A percentile compares a stretch with the other conserved stretches of the same genome.
Conservation (phyloP, 2,329 filamentous ascomycete genomes). For the Aurifilum marmelostoma region DNA sequence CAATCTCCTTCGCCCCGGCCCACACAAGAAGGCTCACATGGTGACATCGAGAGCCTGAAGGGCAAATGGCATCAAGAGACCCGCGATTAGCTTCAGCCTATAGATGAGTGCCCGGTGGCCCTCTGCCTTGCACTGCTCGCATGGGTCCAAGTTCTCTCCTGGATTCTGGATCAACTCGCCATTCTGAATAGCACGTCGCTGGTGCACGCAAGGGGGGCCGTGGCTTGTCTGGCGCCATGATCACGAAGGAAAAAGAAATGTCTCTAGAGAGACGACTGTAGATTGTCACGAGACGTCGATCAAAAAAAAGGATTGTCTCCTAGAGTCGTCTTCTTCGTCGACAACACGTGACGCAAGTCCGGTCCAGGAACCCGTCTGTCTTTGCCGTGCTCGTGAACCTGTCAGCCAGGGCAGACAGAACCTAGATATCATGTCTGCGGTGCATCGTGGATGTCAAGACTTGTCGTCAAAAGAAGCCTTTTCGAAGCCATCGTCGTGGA, state of each 20-base stretch:
- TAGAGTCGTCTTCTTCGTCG: neutral
- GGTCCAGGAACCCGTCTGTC: neutral
- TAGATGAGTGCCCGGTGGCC: slow-evolving; percentile 20
- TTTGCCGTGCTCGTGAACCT: neutral
- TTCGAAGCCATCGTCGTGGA: neutral
- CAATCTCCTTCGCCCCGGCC: neutral
- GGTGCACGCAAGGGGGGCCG: slow-evolving; percentile 16
- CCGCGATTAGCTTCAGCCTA: slow-evolving; percentile 34
- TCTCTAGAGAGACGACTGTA: no score
- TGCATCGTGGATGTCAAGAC: neutral
- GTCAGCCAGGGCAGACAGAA: neutral
- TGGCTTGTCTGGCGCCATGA: slow-evolving; percentile 18
- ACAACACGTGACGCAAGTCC: neutral
- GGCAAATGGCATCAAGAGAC: slow-evolving; percentile 62
- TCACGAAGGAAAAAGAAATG: neutral
- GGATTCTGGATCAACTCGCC: neutral
- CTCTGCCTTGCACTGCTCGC: slow-evolving; percentile 20
- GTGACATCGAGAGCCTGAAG: slow-evolving; percentile 49
- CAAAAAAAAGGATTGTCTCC: neutral
- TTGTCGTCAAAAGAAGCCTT: neutral
- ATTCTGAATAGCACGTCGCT: slow-evolving; percentile 15
- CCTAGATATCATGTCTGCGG: slow-evolving; percentile 1
- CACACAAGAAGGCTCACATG: slow-evolving; percentile 42
- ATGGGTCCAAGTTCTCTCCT: neutral
- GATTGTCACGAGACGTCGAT: neutral